Base-by-base conservation (phyloP, 2,329 filamentous ascomycete genomes). In the Alternaria angustiovoidea region DNA sequence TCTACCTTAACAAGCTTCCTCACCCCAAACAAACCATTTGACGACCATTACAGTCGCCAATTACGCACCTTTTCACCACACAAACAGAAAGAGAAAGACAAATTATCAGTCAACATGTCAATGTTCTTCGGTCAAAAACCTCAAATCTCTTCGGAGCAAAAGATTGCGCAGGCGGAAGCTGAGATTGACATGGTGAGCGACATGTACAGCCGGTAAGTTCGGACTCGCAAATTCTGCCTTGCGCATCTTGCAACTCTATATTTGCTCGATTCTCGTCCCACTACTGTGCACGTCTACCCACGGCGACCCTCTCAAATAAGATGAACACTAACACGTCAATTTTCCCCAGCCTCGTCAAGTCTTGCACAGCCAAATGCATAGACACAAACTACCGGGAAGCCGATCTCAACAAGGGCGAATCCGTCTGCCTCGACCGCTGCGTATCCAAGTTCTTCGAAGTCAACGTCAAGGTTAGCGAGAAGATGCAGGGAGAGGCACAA, bases 391-490 rank as follows among this genome's bases (percentile, higher is more conserved):
- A 98, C 88, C 93, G 93, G 79, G 95, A 99, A 84, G 89, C 88
- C 80, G 94, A 99, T 73, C 89, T 99, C 75, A 97, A 97, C 88
- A 99, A 99, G 85, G 96, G 94, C 86, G 95, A 99, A 83, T 93
- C 91, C 71, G 95, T 99, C 73, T 99, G 96, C 84, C 89, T 99
- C 72, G 95, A 99, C 84, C 92, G 95, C 76, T 99, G 96, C 83
- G 92, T 96, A 59, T 87, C 91, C 77, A 99, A 99, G 85, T 99
- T 98, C 85, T 97, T 99, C 83, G 94, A 98, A 73, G 94, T 97
- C 75, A 96, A 97, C 81, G 89, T 97, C 85, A 98, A 97, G 85
- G 92, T 98, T 61, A 94, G 91, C 75, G 94, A 98, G 83, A 92
- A 96, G 83, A 93, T 98, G 89, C 93, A 97, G 83, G 88, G 90